Evolutionary conservation across 164 flowering plant genomes (phyloP).

Genomic region (Annona cherimola): DNA sequence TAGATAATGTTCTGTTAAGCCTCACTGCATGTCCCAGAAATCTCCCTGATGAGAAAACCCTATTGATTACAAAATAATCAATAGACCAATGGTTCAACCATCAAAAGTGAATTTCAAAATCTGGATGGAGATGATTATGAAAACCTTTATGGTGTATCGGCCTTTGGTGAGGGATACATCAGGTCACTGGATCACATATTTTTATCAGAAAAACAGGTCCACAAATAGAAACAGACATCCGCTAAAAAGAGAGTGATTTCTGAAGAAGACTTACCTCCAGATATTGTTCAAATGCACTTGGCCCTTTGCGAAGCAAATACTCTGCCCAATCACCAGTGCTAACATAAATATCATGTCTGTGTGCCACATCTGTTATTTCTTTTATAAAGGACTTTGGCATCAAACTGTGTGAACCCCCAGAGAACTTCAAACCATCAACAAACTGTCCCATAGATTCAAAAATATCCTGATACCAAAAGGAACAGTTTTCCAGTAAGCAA

Average conservation of each 20-base stretch:
- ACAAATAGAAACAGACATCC: not conserved
- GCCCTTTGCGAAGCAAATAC: constrained; percentile 58
- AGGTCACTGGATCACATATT: not conserved
- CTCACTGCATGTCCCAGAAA: not conserved
- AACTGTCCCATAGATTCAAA: constrained; percentile 81
- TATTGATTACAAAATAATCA: not conserved
- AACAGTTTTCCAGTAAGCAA: not conserved
- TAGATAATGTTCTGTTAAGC: not conserved
- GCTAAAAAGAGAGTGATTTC: not conserved
- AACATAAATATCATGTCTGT: constrained; percentile 73
- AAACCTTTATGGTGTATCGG: not conserved
- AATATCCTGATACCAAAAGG: constrained; percentile 45
- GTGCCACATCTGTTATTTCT: constrained; percentile 73
- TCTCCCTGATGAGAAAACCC: not conserved
- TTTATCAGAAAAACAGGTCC: not conserved
- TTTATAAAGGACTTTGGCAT: constrained; percentile 57
- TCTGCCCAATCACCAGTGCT: constrained; percentile 95
- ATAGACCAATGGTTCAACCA: not conserved
- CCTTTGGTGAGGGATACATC: not conserved
- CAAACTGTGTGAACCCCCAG: constrained; percentile 76
- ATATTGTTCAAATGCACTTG: constrained; percentile 64
- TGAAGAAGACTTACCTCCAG: constrained; percentile 43
- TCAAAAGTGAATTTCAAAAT: not conserved
- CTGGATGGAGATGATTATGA: not conserved
- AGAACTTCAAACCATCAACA: constrained; percentile 84